Conservation (phyloP, 2,329 filamentous ascomycete genomes). For the Verticillium zaregamsianum region DNA sequence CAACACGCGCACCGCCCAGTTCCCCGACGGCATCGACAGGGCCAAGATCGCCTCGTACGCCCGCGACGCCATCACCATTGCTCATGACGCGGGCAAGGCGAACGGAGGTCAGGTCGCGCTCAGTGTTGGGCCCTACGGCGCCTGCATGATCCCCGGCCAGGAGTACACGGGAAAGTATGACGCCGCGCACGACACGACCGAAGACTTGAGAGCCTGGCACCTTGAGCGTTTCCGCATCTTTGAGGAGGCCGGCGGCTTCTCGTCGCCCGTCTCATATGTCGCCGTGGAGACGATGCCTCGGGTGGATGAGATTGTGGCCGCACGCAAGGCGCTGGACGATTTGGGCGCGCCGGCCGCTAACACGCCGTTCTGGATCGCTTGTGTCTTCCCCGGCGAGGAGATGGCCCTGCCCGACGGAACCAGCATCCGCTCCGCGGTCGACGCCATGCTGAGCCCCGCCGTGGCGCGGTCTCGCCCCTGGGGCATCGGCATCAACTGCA, state of each 20-base stretch:
- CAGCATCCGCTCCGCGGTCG: conserved; percentile 26
- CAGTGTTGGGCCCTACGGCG: conserved; percentile 63
- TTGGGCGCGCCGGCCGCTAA: conserved; percentile 21
- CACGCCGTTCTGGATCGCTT: conserved; percentile 55
- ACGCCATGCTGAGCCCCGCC: conserved; percentile 30
- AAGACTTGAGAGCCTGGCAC: conserved; percentile 53
- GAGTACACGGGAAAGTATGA: conserved; percentile 64
- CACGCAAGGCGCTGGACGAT: conserved; percentile 38
- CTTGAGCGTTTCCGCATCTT: conserved; percentile 49
- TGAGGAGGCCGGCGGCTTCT: conserved; percentile 28
- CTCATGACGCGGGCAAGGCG: conserved; percentile 25
- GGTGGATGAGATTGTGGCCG: conserved; percentile 56
- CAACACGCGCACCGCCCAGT: conserved; percentile 37
- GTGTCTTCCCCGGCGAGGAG: conserved; percentile 55
- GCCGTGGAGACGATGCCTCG: conserved; percentile 64
- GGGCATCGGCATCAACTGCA: conserved; percentile 67
- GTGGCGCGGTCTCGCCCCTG: conserved; percentile 37
- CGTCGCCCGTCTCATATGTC: conserved; percentile 44
- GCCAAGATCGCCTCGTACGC: conserved; percentile 35
- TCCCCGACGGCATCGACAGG: conserved; percentile 37
- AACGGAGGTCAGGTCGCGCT: conserved; percentile 42
- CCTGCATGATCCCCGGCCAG: conserved; percentile 60
- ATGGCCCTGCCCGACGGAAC: conserved; percentile 54
- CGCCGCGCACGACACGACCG: conserved; percentile 34
- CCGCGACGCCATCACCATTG: conserved; percentile 39